phyloP scores from a whole-genome alignment of 2,329 filamentous ascomycete genomes.

The Beauveria pseudobassiana region DNA sequence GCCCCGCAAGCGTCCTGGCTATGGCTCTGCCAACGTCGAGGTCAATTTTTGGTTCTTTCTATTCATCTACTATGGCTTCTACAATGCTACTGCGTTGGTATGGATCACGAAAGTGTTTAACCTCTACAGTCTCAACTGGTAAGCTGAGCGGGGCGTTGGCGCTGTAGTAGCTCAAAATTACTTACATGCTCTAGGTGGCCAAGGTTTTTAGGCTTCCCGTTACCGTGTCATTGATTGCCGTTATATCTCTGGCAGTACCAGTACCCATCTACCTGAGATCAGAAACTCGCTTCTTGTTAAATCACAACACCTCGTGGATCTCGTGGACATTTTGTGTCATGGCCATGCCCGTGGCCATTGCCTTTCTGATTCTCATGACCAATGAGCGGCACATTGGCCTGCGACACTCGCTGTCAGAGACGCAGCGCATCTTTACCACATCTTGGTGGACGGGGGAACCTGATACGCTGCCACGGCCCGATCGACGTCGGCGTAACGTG shows the following conservation, averaged over 20 bases:
- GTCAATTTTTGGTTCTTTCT: slow-evolving; percentile 69
- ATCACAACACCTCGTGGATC: slow-evolving; percentile 62
- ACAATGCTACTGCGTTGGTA: slow-evolving; percentile 58
- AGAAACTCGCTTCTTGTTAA: slow-evolving; percentile 44
- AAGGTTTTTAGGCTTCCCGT: slow-evolving; percentile 52
- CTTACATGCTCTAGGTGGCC: slow-evolving; percentile 42
- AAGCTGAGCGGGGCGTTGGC: neutral
- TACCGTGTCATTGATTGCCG: slow-evolving; percentile 54
- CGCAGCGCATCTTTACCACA: slow-evolving; percentile 58
- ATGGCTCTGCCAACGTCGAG: slow-evolving; percentile 55
- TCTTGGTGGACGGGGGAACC: slow-evolving; percentile 59
- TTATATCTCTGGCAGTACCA: slow-evolving; percentile 51
- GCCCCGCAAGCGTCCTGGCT: slow-evolving; percentile 33
- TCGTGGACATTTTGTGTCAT: slow-evolving; percentile 64
- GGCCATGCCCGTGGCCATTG: slow-evolving; percentile 60
- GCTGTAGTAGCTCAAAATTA: neutral
- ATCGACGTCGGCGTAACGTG: slow-evolving; percentile 33
- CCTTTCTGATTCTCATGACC: slow-evolving; percentile 55
- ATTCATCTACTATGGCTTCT: slow-evolving; percentile 62
- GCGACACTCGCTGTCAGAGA: slow-evolving; percentile 55
- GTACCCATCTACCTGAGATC: slow-evolving; percentile 53
- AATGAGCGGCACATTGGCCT: slow-evolving; percentile 57
- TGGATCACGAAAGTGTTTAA: slow-evolving; percentile 70
- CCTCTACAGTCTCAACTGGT: slow-evolving; percentile 62
- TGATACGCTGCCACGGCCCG: slow-evolving; percentile 37